These are phyloP conservation scores for Salicornia ramosissima DNA, from an alignment of 148 eudicot species.

Conservation along the genomic window DNA sequence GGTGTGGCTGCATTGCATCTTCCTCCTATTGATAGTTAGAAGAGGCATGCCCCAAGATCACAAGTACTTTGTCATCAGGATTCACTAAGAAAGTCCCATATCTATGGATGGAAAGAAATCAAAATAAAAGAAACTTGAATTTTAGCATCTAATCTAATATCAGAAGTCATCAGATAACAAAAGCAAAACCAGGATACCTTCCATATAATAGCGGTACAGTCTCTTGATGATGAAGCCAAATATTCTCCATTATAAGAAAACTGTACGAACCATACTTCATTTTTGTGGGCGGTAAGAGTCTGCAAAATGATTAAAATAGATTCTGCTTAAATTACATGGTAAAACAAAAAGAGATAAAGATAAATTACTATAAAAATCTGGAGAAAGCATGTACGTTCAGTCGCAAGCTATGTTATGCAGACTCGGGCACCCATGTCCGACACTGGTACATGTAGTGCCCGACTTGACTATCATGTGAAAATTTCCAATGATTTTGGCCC, in stretches of 20 bases:
- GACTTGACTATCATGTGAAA: no score
- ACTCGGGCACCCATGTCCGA: no score
- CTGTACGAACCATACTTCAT: conserved; percentile 98
- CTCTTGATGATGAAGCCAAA: conserved; percentile 86
- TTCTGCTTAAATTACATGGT: background rate
- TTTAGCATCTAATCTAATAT: conserved; percentile 11
- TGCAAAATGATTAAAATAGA: conserved; percentile 29
- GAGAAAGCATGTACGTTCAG: no score
- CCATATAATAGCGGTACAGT: conserved; percentile 93
- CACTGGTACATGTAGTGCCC: no score
- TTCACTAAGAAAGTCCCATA: conserved; percentile 23
- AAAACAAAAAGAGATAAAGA: background rate
- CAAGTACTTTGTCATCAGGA: conserved; percentile 15
- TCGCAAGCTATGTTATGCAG: no score
- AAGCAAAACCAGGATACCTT: conserved; percentile 46
- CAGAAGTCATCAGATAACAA: conserved; percentile 5
- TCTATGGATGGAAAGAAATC: conserved; percentile 15
- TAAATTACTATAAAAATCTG: no score
- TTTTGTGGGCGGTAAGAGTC: conserved; percentile 65
- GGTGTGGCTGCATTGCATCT: conserved; percentile 27
- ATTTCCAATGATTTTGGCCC: no score
- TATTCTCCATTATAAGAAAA: conserved; percentile 78
- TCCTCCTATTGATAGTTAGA: conserved; percentile 20
- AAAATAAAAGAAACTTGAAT: conserved; percentile 10
- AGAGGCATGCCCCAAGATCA: conserved; percentile 22